Conservation (phyloP, 2,329 filamentous ascomycete genomes). For the Hymenoscyphus linearis region DNA sequence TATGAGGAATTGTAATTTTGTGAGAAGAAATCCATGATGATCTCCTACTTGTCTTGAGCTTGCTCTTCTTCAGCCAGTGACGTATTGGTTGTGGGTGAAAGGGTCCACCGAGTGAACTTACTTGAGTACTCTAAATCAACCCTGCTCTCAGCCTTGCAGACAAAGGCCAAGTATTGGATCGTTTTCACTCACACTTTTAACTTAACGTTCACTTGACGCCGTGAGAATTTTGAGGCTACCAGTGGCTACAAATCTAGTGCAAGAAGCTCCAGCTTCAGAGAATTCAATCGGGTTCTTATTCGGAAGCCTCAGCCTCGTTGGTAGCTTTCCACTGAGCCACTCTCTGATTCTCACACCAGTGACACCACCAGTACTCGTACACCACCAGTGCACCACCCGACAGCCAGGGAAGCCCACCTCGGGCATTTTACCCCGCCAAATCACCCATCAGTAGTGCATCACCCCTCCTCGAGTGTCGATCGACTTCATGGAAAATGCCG, state of each 20-base stretch:
- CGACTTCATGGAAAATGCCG: constrained; percentile 56
- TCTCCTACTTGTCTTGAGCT: neutral
- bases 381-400: neutral
- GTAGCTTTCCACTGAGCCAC: neutral
- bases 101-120: neutral
- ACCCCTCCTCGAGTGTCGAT: neutral
- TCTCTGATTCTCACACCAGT: neutral
- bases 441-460: neutral
- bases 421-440: neutral
- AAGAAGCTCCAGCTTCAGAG: neutral
- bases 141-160: constrained; percentile 1
- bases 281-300: neutral
- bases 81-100: constrained; percentile 6
- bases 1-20: neutral
- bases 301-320: neutral
- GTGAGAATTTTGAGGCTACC: neutral
- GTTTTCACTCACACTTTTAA: neutral
- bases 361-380: too few species aligned
- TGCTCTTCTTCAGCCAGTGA: constrained; percentile 3
- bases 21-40: neutral
- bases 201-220: neutral
- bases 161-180: neutral
- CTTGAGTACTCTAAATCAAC: constrained; percentile 5
- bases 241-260: neutral
- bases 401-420: neutral